Base-by-base conservation (phyloP, 805 yeast species). In the Wickerhamiella kazuoi region DNA sequence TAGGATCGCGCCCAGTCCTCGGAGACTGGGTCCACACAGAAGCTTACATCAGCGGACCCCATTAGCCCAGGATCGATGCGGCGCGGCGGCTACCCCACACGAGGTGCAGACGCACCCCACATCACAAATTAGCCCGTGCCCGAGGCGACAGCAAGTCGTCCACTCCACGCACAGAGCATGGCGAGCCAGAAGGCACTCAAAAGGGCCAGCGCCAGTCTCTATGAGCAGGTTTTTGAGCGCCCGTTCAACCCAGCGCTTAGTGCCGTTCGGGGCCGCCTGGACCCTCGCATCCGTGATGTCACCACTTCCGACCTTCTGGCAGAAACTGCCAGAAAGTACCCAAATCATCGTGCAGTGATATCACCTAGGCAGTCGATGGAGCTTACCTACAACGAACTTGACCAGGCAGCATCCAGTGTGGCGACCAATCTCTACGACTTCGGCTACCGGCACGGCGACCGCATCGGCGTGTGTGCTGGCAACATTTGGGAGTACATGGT, bases 401-500 rank as follows among this genome's bases (percentile, higher is more conserved):
- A 52, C 34, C 35, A 41, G 21, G 30, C 45, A 26, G 30, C 45
- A 5, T 21, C 39, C 15, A 33, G 37, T 6, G 26, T 50, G 31
- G 54, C 56, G 6, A 24, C 39, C 14, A 49, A 51, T 37, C 39
- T 52, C 17, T 32, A 39, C 16, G 39, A 35, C 6, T 38, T 41
- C 23, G 44, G 42, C 19, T 34, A 48, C 17, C 24, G 32, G 11
- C 39, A 42, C 3, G 55, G 54, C 2, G 56, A 53, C 39, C 38
- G 44, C 4, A 50, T 53, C 2, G 54, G 54, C 2, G 50, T 53
- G 3, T 50, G 56, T 34, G 50, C 50, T 9, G 55, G 56, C 14
- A 51, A 51, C 30, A 26, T 48, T 16, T 53, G 56, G 56, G 49
- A 53, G 39, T 53, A 52, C 38, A 45, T 48, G 4, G 54, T 47